Evolutionary conservation across 139 green algal species (phyloP).

Genomic region (Nannochloris sp.): DNA sequence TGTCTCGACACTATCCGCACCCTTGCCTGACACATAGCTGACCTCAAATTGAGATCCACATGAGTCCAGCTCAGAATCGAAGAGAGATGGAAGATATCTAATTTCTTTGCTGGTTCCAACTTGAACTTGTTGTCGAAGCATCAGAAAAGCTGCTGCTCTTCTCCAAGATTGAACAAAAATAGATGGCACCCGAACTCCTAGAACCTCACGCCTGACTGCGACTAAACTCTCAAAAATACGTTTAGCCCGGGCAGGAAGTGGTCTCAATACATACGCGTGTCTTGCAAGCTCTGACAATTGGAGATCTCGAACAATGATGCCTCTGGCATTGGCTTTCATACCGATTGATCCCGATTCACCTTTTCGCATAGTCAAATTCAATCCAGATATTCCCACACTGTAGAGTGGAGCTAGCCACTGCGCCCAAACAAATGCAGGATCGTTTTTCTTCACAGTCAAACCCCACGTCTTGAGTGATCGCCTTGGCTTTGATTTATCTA

Average conservation of each 20-base stretch:
- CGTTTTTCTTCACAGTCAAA: slow-evolving; percentile 13
- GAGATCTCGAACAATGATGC: slow-evolving; percentile 39
- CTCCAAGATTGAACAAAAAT: too few relatives aligned
- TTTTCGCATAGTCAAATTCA: slow-evolving; percentile 4
- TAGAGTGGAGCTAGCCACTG: slow-evolving; percentile 39
- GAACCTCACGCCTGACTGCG: slow-evolving; percentile 17
- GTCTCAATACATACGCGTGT: slow-evolving; percentile 39
- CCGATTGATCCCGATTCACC: slow-evolving; percentile 19
- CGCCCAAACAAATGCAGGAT: slow-evolving; percentile 33
- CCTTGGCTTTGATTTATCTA: slow-evolving; percentile 8
- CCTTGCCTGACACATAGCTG: not conserved
- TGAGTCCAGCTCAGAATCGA: too few relatives aligned
- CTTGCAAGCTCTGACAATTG: slow-evolving; percentile 27
- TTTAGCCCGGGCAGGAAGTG: slow-evolving; percentile 30
- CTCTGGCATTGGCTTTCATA: slow-evolving; percentile 23
- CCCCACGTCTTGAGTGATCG: slow-evolving; percentile 24
- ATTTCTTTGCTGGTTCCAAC: too few relatives aligned
- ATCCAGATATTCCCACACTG: slow-evolving; percentile 26
- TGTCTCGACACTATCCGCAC: not conserved
- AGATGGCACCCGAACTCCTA: slow-evolving; percentile 5
- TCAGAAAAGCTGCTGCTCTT: too few relatives aligned
- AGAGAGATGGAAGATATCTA: too few relatives aligned
- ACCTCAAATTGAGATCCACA: not conserved
- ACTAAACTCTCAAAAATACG: slow-evolving; percentile 16
- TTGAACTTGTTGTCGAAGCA: too few relatives aligned